phyloP scores from a whole-genome alignment of 2,329 filamentous ascomycete genomes.

The Scedosporium aurantiacum region DNA sequence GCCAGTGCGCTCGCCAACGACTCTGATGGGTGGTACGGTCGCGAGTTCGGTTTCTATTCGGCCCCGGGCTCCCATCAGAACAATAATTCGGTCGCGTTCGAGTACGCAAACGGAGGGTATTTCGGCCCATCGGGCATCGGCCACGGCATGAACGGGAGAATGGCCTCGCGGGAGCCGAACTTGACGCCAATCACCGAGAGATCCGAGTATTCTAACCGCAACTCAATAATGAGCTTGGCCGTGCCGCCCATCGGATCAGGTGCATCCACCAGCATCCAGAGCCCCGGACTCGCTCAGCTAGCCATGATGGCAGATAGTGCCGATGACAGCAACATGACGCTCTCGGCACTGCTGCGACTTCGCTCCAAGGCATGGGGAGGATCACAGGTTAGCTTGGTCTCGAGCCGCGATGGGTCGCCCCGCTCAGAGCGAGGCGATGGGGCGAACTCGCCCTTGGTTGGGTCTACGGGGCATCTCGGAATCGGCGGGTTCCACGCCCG shows the following conservation, averaged over 20 bases:
- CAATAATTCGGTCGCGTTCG: constrained; percentile 31
- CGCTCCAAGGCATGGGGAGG: constrained; percentile 71
- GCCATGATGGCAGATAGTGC: constrained; percentile 48
- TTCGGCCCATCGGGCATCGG: constrained; percentile 68
- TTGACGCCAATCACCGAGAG: constrained; percentile 93
- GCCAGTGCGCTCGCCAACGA: constrained; percentile 88
- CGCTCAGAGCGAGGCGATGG: constrained; percentile 37
- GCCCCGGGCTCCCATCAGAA: constrained; percentile 33
- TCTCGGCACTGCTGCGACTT: constrained; percentile 61
- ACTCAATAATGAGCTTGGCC: constrained; percentile 70
- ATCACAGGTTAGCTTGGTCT: constrained; percentile 61
- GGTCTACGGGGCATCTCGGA: constrained; percentile 1
- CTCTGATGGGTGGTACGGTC: constrained; percentile 86
- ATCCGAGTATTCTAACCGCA: constrained; percentile 91
- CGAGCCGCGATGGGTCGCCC: constrained; percentile 40
- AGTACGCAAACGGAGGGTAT: constrained; percentile 74
- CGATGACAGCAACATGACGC: constrained; percentile 58
- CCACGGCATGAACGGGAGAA: constrained; percentile 61
- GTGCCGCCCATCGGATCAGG: constrained; percentile 35
- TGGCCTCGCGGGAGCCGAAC: constrained; percentile 74
- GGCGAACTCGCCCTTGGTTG: constrained; percentile 29
- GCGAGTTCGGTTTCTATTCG: constrained; percentile 95
- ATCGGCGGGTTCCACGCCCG: constrained; percentile 24
- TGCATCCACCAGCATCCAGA: constrained; percentile 44
- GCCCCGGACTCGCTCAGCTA: constrained; percentile 67